These are phyloP conservation scores for Penicillium sp. DNA, from an alignment of 2,329 filamentous ascomycete species.

Conservation along the genomic window DNA sequence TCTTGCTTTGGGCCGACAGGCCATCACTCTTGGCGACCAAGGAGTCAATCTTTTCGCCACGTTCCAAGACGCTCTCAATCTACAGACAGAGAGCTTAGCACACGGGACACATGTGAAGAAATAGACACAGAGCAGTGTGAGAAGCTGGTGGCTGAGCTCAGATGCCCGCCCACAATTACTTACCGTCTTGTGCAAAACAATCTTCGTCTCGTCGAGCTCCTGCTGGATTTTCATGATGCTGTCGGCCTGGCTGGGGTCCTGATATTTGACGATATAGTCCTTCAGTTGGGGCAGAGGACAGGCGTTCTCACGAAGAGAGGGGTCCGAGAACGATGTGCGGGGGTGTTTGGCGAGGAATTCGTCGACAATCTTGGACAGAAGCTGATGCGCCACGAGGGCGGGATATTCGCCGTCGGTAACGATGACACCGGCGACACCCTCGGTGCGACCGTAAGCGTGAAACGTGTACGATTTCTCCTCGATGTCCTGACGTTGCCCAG, in stretches of 20 bases:
- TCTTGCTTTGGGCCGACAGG: constrained; percentile 86
- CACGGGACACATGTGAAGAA: background rate
- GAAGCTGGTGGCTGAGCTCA: background rate
- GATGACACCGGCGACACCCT: constrained; percentile 70
- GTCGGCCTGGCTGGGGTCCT: constrained; percentile 83
- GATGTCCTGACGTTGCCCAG: constrained; percentile 78
- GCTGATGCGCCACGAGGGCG: constrained; percentile 72
- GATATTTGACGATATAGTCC: constrained; percentile 72
- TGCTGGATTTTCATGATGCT: constrained; percentile 94
- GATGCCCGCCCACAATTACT: constrained; percentile 41
- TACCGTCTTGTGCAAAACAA: constrained; percentile 89
- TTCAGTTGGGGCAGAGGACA: constrained; percentile 67
- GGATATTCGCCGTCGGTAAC: constrained; percentile 73
- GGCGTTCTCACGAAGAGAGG: constrained; percentile 41
- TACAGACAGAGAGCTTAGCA: constrained; percentile 37
- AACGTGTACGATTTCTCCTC: constrained; percentile 54
- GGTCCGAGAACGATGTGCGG: constrained; percentile 57
- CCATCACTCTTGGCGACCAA: constrained; percentile 90
- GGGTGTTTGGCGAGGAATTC: constrained; percentile 78
- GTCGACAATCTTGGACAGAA: constrained; percentile 80
- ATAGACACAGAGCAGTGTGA: background rate
- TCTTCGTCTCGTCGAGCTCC: constrained; percentile 96
- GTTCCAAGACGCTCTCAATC: constrained; percentile 54
- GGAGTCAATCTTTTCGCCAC: constrained; percentile 94
- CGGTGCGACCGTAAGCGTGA: constrained; percentile 65